Evolutionary conservation across 306 rosid genomes (phyloP).

Genomic region (Castanea mollissima): DNA sequence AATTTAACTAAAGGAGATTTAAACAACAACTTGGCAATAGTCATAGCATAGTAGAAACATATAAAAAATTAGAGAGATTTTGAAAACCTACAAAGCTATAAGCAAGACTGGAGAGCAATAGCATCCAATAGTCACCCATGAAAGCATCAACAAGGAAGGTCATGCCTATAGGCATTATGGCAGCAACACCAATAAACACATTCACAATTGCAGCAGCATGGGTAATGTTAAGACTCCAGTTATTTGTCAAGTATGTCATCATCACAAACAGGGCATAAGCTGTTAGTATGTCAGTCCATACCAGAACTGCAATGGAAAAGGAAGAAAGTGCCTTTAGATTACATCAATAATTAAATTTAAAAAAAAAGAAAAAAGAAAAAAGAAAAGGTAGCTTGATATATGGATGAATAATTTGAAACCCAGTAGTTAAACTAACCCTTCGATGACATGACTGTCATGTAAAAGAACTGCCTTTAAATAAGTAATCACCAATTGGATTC

Average conservation of each 20-base stretch:
- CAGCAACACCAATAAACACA: conserved; percentile 1
- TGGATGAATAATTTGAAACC: not conserved
- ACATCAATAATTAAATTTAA: not conserved
- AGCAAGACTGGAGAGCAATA: conserved; percentile 15
- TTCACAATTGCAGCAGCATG: conserved; percentile 27
- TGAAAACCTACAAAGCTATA: conserved; percentile 18
- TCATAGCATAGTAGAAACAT: too few relatives aligned
- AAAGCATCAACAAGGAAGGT: conserved; percentile 20
- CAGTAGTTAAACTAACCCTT: not conserved
- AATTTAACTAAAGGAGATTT: too few relatives aligned
- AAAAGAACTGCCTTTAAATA: too few relatives aligned
- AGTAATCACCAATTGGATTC: too few relatives aligned
- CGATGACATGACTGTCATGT: too few relatives aligned
- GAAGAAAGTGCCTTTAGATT: not conserved
- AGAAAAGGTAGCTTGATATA: not conserved
- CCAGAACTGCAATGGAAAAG: not conserved
- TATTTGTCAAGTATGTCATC: conserved; percentile 17
- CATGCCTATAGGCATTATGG: conserved; percentile 20
- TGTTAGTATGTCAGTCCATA: conserved; percentile 4
- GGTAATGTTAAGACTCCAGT: conserved; percentile 14
- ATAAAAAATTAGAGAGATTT: not conserved
- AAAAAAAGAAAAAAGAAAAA: not conserved
- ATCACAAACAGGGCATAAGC: not conserved
- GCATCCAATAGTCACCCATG: conserved; percentile 19
- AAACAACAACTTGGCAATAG: too few relatives aligned